phyloP scores from a whole-genome alignment of 768 basidiomycete species.

The Psilocybe subaeruginosa region DNA sequence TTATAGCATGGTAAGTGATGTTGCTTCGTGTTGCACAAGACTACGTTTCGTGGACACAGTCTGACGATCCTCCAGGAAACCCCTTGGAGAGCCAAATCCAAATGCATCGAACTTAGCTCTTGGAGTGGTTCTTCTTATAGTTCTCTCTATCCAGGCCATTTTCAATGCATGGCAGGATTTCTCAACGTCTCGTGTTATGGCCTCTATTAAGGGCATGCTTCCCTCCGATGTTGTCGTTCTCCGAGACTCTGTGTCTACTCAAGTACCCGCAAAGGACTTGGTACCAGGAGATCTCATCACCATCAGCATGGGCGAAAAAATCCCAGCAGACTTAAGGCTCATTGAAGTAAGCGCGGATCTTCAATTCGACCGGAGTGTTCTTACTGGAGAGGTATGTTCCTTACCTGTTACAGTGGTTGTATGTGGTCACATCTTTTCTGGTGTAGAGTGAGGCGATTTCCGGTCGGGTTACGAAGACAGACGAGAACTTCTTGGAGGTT shows the following conservation, averaged over 20 bases:
- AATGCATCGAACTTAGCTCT: conserved; percentile 59
- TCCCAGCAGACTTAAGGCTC: conserved; percentile 74
- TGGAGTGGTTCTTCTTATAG: conserved; percentile 55
- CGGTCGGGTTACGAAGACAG: conserved; percentile 34
- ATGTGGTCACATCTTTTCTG: background rate
- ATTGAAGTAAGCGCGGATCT: conserved; percentile 60
- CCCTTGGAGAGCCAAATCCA: conserved; percentile 59
- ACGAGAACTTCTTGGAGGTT: conserved; percentile 34
- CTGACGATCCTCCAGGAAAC: conserved; percentile 44
- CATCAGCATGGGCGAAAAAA: conserved; percentile 65
- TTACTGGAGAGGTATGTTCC: conserved; percentile 56
- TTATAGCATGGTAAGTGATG: conserved; percentile 46
- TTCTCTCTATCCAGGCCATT: conserved; percentile 37
- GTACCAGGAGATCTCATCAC: conserved; percentile 71
- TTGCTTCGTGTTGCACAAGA: background rate
- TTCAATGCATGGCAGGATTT: conserved; percentile 61
- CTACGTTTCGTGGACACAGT: background rate
- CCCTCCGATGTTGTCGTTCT: conserved; percentile 66
- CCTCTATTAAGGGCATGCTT: conserved; percentile 66
- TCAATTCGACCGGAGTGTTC: conserved; percentile 62
- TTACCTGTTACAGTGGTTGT: too few species aligned
- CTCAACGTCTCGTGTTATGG: conserved; percentile 60
- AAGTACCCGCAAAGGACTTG: conserved; percentile 59
- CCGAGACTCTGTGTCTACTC: conserved; percentile 48
- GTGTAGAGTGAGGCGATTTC: conserved; percentile 35